A percentile compares a stretch with the other conserved stretches of the same genome.
Evolutionary conservation across 805 yeast species (phyloP).

Genomic region (Metschnikowia peoriensis): DNA sequence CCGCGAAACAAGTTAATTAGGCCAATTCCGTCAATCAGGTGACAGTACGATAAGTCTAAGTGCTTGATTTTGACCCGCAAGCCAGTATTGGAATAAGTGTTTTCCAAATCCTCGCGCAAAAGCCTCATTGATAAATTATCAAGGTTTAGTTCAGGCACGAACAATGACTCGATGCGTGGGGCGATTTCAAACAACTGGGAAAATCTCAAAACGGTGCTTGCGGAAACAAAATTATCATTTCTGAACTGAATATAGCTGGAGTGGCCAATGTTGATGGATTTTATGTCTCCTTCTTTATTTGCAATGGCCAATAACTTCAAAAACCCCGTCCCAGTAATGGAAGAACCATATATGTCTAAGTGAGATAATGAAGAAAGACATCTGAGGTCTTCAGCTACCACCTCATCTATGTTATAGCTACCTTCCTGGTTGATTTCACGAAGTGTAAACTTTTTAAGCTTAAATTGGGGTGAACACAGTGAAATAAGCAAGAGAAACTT

Average conservation of each 20-base stretch:
- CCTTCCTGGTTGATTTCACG: slow-evolving; percentile 27
- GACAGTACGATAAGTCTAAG: slow-evolving; percentile 38
- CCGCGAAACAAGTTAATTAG: slow-evolving; percentile 29
- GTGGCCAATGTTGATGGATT: slow-evolving; percentile 15
- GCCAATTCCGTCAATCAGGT: slow-evolving; percentile 37
- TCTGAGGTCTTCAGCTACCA: slow-evolving; percentile 22
- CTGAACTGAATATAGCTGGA: slow-evolving; percentile 13
- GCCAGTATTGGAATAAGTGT: not conserved
- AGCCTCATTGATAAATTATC: slow-evolving; percentile 34
- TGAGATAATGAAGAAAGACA: slow-evolving; percentile 23
- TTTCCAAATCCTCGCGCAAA: slow-evolving; percentile 27
- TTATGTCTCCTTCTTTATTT: slow-evolving; percentile 5
- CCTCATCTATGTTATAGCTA: slow-evolving; percentile 27
- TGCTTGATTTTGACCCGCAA: slow-evolving; percentile 20
- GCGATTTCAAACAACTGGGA: slow-evolving; percentile 12
- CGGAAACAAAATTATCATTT: slow-evolving; percentile 12
- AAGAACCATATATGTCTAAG: slow-evolving; percentile 28
- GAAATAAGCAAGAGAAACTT: slow-evolving; percentile 28
- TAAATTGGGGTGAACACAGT: slow-evolving; percentile 28
- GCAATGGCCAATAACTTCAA: slow-evolving; percentile 11
- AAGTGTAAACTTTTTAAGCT: slow-evolving; percentile 25
- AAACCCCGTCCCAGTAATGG: slow-evolving; percentile 13
- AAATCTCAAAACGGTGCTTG: slow-evolving; percentile 11
- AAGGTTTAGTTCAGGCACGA: slow-evolving; percentile 34
- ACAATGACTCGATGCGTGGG: slow-evolving; percentile 23